Evolutionary conservation across 305 asterid genomes (phyloP), one percentile per base, ranked within the genome.

Genomic region (Fraxinus platypoda): DNA sequence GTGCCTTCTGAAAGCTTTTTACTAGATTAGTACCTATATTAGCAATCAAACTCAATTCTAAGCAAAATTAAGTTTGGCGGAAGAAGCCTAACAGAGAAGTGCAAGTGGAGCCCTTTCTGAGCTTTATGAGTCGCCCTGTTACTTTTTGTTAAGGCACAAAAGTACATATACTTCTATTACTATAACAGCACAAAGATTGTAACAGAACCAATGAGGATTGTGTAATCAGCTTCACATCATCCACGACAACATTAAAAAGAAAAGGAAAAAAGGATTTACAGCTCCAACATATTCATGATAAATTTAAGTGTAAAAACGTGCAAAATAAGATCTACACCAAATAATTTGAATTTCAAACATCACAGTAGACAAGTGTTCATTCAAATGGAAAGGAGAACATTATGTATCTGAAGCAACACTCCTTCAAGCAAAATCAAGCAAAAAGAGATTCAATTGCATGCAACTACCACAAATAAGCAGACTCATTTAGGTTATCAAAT

Each of bases 291-390:
- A 75, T 38, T 11, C 26, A 13, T 2, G 54, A 25, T 12, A n/a
- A 35, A 37, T 35, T 21, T 3, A 52, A 78, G 38, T 13, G 72
- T 35, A 78, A 25, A 52, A 78, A 25, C 17, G 5, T 46, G 12
- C 11, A 46, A 76, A 78, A 34, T 5, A 59, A 62, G 31, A 59
- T 21, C 11, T 31, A 43, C 19, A 21, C 41, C 11, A 11, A 26
- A 2, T 4, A 35, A 28, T 31, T 15, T 19, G 62, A 78, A 23
- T 31, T 76, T 21, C 17, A 76, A 8, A 84, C 37, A 73, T 41
- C 26, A 17, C 66, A 70, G 37, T 33, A 75, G 21, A 38, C 49
- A 71, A 77, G 46, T 30, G 62, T 72, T 73, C 76, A 81, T 75
- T 28, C 49, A 80, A 77, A 81, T 23, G 6, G 4, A 78, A 43